Conservation (phyloP, 805 yeast genomes). For the Starmera caribaea region DNA sequence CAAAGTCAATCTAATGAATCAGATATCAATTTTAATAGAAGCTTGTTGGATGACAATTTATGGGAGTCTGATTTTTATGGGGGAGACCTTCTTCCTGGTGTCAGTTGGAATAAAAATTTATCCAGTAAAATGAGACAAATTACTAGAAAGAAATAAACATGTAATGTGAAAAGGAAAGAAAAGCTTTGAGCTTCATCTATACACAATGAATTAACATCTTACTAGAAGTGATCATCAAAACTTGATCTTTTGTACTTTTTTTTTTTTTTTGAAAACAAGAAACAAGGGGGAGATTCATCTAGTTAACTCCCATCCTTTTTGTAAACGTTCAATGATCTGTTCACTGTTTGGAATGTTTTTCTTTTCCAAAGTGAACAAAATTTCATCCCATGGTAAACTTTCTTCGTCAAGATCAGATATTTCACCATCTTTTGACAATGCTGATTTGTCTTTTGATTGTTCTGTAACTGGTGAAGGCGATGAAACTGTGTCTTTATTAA, state of each 20-base stretch:
- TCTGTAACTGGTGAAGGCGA: constrained; percentile 1
- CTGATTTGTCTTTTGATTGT: constrained; percentile 1
- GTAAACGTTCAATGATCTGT: constrained; percentile 22
- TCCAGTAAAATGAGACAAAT: constrained; percentile 43
- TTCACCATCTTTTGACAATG: neutral
- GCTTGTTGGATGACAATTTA: constrained; percentile 19
- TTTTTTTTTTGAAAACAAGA: too few relatives aligned
- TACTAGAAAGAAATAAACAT: constrained; percentile 19
- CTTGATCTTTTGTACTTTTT: too few relatives aligned
- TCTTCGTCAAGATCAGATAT: constrained; percentile 1
- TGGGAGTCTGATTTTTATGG: constrained; percentile 32
- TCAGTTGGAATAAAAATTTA: constrained; percentile 53
- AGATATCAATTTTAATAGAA: constrained; percentile 18
- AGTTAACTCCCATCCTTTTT: constrained; percentile 30
- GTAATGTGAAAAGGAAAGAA: constrained; percentile 3
- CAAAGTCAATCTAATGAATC: constrained; percentile 13
- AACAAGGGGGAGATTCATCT: too few relatives aligned
- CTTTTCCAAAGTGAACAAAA: constrained; percentile 23
- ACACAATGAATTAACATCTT: neutral
- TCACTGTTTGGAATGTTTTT: constrained; percentile 24
- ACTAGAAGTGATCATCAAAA: neutral
- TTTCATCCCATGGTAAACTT: constrained; percentile 36
- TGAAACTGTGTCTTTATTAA: constrained; percentile 16
- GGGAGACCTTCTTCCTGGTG: constrained; percentile 35
- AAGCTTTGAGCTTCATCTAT: too few relatives aligned